Percentiles rank a stretch among this genome's conserved stretches.
These are phyloP conservation scores for Geosmithia morbida DNA, from an alignment of 2,329 filamentous ascomycete genomes.

Conservation along the genomic window DNA sequence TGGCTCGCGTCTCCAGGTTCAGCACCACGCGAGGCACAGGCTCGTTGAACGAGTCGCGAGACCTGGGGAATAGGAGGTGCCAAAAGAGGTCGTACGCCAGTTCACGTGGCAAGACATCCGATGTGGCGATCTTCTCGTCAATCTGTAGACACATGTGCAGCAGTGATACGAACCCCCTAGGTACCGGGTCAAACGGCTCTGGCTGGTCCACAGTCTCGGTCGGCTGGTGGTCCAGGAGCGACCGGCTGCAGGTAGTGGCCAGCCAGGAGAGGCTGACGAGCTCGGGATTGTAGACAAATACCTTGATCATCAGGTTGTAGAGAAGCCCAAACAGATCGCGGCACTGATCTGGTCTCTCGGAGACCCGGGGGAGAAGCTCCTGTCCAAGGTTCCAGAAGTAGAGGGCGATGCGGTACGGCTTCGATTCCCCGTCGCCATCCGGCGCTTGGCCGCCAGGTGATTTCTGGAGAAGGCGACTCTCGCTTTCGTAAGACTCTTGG, in stretches of 20 bases:
- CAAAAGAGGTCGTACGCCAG: constrained; percentile 35
- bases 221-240: constrained; percentile 23
- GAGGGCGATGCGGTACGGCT: not conserved
- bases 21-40: constrained; percentile 29
- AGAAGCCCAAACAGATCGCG: constrained; percentile 10
- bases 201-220: constrained; percentile 21
- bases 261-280: not conserved
- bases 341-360: constrained; percentile 10
- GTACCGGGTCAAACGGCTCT: constrained; percentile 12
- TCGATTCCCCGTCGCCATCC: not conserved
- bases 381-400: constrained; percentile 8
- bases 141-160: constrained; percentile 15
- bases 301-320: not conserved
- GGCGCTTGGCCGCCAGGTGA: not conserved
- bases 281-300: not conserved
- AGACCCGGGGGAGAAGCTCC: constrained; percentile 13
- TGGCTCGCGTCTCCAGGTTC: constrained; percentile 37
- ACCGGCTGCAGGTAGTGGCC: constrained; percentile 5
- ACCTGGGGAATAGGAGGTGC: constrained; percentile 53
- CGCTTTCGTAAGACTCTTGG: constrained; percentile 2
- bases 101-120: constrained; percentile 6
- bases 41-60: constrained; percentile 13
- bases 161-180: constrained; percentile 13
- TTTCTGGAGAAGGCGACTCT: not conserved
- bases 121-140: constrained; percentile 9